Conservation (phyloP, 108 stramenopile species). For the Cylindrotheca fusiformis region DNA sequence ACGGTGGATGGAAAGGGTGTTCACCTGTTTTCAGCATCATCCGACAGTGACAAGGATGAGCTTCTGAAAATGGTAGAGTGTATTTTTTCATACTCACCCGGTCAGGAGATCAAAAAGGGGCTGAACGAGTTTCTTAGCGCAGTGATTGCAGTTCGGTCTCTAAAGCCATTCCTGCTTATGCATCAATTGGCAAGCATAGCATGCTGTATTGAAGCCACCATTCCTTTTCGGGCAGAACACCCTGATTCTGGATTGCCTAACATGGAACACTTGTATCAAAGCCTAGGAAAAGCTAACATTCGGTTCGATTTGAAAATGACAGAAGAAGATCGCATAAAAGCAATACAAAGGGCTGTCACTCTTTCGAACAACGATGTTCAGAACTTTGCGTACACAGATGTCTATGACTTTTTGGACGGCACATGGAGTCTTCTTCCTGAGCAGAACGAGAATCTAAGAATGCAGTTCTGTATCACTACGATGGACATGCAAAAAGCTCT, state of each 20-base stretch:
- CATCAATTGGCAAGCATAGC: constrained; percentile 42
- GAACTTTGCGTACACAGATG: constrained; percentile 48
- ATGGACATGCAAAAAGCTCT: constrained; percentile 42
- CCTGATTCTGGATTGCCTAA: constrained; percentile 20
- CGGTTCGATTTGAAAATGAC: constrained; percentile 22
- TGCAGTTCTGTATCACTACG: constrained; percentile 35
- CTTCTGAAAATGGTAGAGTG: constrained; percentile 29
- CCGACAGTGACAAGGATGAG: constrained; percentile 6
- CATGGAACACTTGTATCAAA: constrained; percentile 33
- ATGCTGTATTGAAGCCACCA: constrained; percentile 59
- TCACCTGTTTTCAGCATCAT: not conserved
- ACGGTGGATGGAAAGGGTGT: not conserved
- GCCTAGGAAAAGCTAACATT: constrained; percentile 15
- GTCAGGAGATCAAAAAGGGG: constrained; percentile 34
- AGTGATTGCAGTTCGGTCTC: constrained; percentile 36
- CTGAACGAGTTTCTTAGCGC: constrained; percentile 60
- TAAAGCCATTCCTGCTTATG: constrained; percentile 16
- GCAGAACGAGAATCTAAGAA: constrained; percentile 42
- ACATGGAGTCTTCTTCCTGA: constrained; percentile 60
- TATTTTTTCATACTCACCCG: constrained; percentile 46
- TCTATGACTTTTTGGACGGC: constrained; percentile 41
- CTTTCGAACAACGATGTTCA: constrained; percentile 41
- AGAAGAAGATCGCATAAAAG: constrained; percentile 27
- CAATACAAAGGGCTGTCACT: constrained; percentile 42
- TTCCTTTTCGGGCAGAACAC: constrained; percentile 45